A percentile compares a stretch with the other conserved stretches of the same genome.
Evolutionary conservation across 805 yeast genomes (phyloP).

Genomic region (Maudiozyma saulgeensis): DNA sequence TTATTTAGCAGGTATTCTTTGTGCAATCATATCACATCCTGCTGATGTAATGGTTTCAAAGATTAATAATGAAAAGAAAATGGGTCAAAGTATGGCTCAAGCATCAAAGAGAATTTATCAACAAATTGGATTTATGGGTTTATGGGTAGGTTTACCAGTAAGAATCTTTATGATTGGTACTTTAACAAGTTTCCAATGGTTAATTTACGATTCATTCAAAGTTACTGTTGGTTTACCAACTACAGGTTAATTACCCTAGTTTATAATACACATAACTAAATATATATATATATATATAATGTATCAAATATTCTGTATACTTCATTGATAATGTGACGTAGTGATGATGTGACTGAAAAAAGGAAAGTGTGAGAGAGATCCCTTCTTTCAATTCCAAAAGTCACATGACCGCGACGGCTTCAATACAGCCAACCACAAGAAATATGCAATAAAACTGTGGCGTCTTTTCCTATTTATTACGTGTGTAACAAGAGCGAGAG

Average conservation of each 20-base stretch:
- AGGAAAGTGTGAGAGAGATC: too few relatives aligned
- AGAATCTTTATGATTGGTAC: constrained; percentile 97
- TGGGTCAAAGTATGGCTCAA: constrained; percentile 55
- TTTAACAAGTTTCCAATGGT: constrained; percentile 94
- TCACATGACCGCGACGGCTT: not conserved
- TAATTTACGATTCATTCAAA: constrained; percentile 91
- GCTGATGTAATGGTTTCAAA: constrained; percentile 98
- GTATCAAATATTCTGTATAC: too few relatives aligned
- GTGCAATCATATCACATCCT: constrained; percentile 94
- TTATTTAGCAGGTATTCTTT: constrained; percentile 92
- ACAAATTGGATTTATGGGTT: constrained; percentile 78
- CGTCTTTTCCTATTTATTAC: too few relatives aligned
- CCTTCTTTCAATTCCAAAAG: not conserved
- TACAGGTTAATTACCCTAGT: constrained; percentile 50
- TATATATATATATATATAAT: too few relatives aligned
- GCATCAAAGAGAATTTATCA: constrained; percentile 66
- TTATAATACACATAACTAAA: too few relatives aligned
- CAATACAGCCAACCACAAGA: not conserved
- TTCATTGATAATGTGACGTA: too few relatives aligned
- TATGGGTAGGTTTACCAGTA: constrained; percentile 92
- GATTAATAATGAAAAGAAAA: constrained; percentile 59
- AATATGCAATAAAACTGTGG: not conserved
- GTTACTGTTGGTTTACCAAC: constrained; percentile 93
- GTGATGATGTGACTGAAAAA: too few relatives aligned
- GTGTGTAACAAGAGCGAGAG: too few relatives aligned